Base-by-base conservation (phyloP, 768 basidiomycete species). In the Neoboletus magnificus region DNA sequence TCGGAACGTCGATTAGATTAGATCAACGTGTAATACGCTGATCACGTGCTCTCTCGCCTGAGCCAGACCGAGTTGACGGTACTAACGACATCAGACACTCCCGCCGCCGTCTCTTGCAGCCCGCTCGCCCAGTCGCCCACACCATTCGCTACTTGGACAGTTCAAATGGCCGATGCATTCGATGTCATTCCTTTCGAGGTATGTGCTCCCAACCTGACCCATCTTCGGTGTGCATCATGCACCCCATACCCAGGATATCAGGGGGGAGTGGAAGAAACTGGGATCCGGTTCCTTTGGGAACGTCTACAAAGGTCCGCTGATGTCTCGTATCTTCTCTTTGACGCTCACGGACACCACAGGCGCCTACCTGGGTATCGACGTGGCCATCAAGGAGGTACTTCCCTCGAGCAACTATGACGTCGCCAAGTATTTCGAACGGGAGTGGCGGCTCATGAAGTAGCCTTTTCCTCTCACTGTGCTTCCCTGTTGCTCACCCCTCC, bases 351-450 rank as follows among this genome's bases (percentile, higher is more conserved):
- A 32, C 8, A 29, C 39, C 16, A n/a, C 63, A 91, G 93, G 89
- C 3, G 82, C 74, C 29, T 99, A 99, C 74, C 86, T 99, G 35
- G 97, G 97, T 9, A 91, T 97, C 61, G 91, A 97, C 60, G 90
- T 97, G 35, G 94, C 94, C 33, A 92, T 98, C 72, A 97, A 97
- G 72, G 95, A 98, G 74, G 93, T 98, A 4, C 78, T 97, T 9
- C 93, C 93, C 1, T 93, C 90, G 22, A 88, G 74, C 6, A 91
- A 90, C 55, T 98, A 98, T 73, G 93, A 97, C 64, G 93, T 97
- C 35, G 82, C 87, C 63, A 99, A 99, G 73, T 98, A 99, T 76
- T 96, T 98, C 70, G 92, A 96, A 66, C 83, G 96, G n/a, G 96
- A 99, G 79, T 97, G 94, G 92, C 82, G 91, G 30, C 82, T 98